These are phyloP conservation scores for Coemansia sp. DNA, from an alignment of 192 early-diverging fungal species.

Conservation along the genomic window DNA sequence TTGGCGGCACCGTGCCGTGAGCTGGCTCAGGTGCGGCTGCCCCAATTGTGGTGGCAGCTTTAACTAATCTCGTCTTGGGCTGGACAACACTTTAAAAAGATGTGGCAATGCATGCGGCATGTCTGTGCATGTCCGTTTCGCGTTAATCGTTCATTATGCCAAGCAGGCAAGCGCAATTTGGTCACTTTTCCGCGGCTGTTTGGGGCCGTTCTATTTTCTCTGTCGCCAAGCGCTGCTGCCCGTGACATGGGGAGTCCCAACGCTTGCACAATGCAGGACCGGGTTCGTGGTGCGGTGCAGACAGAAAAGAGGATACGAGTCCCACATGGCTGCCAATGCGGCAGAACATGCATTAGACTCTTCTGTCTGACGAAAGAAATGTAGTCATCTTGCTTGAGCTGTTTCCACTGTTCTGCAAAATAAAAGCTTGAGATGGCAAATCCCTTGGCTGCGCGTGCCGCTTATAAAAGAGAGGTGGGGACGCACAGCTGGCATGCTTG, in stretches of 20 bases:
- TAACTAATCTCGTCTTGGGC: background rate
- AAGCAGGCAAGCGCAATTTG: background rate
- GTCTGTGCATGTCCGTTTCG: slow-evolving; percentile 4
- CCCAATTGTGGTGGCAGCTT: background rate
- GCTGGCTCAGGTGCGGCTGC: slow-evolving; percentile 5
- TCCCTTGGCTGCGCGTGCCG: background rate
- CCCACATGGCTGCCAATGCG: background rate
- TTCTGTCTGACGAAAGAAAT: background rate
- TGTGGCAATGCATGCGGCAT: slow-evolving; percentile 2
- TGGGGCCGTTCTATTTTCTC: background rate
- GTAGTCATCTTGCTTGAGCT: background rate
- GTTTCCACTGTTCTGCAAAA: background rate
- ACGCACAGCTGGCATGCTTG: background rate
- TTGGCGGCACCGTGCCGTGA: background rate
- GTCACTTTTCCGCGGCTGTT: background rate
- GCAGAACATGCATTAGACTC: background rate
- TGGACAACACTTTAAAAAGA: background rate
- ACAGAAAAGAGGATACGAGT: background rate
- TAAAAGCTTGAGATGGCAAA: background rate
- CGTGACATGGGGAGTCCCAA: background rate
- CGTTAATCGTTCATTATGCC: slow-evolving; percentile 2
- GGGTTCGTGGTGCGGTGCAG: background rate
- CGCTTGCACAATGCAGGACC: background rate
- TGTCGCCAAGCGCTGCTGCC: background rate
- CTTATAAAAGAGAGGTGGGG: background rate